Evolutionary conservation across 2,329 filamentous ascomycete species (phyloP).

Genomic region (Monilinia polystroma): DNA sequence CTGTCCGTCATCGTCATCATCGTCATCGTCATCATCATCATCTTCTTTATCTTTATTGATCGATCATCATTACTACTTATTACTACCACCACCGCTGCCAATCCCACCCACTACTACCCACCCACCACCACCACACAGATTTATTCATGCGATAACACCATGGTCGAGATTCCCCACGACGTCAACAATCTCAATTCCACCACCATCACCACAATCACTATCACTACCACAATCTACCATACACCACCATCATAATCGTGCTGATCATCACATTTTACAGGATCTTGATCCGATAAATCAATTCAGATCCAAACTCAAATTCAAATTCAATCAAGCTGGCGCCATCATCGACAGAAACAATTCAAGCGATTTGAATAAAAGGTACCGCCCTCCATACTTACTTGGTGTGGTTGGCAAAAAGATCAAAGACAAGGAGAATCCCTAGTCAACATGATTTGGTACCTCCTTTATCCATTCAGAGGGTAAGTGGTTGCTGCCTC

Average conservation of each 20-base stretch:
- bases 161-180: conserved; percentile 10
- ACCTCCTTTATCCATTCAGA: conserved; percentile 72
- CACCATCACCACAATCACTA: neutral
- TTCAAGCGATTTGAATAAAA: neutral
- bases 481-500: conserved; percentile 54
- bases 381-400: conserved; percentile 11
- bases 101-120: neutral
- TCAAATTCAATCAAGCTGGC: neutral
- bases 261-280: neutral
- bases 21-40: too few species aligned
- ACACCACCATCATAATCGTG: neutral
- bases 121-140: neutral
- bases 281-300: too few species aligned
- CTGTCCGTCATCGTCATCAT: too few species aligned
- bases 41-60: too few species aligned
- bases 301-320: neutral
- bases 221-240: neutral
- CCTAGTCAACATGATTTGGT: conserved; percentile 63
- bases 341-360: neutral
- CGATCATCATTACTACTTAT: too few species aligned
- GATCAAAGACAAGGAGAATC: neutral
- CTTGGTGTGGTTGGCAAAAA: conserved; percentile 17
- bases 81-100: too few species aligned
- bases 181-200: neutral
- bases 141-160: conserved; percentile 5